Evolutionary conservation across 192 early-diverging fungal genomes (phyloP), one percentile per base, ranked within the genome.

Genomic region (Linnemannia elongata): DNA sequence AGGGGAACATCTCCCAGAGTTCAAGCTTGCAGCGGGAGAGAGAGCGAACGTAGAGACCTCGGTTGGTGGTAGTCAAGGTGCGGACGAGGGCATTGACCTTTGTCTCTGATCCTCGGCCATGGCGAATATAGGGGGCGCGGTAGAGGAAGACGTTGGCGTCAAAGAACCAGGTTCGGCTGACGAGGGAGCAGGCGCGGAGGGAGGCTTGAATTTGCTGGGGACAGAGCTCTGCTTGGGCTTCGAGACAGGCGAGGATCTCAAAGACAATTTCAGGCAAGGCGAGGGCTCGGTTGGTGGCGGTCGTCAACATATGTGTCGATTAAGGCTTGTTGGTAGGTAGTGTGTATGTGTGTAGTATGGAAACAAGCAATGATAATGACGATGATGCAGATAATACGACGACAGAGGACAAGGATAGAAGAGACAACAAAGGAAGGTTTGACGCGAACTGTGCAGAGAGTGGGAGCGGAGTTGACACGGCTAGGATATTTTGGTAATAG

Each of bases 11-110:
- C 35, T 87, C 85, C 85, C 85, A 87, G 42, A 87, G 85, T 44
- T 87, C 85, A 54, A 87, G 76, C 45, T 87, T 87, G 79, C 85
- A 87, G n/a, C 85, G 85, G 2, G 85, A 81, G 71, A 87, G 76
- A 7, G 85, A 81, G 9, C 85, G 85, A 1, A 87, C 85, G 60
- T 87, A 81, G 54, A 69, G 52, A 17, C 85, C 85, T 13, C 85
- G 70, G 36, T 81, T 80, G 41, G 85, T 87, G 33, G 85, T 81
- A 63, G 75, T 81, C 52, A 87, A 44, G 57, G 85, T 87, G 49
- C 80, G 85, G 33, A 87, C 76, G 22, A 87, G 54, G 15, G 79
- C 75, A 36, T 74, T 75, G 30, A 77, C 72, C 72, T 87, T 87
- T 38, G 33, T 57, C 33, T 87, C 85, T 3, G 85, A 74, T 12